phyloP scores from a whole-genome alignment of 148 eudicot species.

The Gaultheria prostrata region DNA sequence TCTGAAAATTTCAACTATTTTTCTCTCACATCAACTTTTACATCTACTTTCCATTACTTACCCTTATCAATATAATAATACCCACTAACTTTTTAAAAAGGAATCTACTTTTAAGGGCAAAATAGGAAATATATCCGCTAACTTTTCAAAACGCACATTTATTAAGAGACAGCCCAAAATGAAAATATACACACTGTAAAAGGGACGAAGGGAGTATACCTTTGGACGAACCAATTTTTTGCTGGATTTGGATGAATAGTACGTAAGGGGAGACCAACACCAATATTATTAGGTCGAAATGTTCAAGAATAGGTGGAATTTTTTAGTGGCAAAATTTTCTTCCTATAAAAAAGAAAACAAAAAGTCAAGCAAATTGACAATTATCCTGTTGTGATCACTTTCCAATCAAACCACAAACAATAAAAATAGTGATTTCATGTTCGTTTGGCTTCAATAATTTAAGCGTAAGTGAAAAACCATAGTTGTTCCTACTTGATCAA shows the following conservation, averaged over 20 bases:
- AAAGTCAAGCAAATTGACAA: background rate
- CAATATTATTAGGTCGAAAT: background rate
- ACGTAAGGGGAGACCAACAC: background rate
- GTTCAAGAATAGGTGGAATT: background rate
- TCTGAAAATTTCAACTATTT: no score
- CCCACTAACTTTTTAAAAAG: no score
- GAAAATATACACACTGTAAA: no score
- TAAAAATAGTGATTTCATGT: background rate
- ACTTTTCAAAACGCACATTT: no score
- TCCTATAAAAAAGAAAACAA: background rate
- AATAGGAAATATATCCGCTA: no score
- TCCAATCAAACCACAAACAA: background rate
- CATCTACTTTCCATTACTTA: no score
- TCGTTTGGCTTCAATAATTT: background rate
- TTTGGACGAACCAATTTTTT: background rate
- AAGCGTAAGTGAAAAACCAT: no score
- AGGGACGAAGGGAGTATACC: background rate
- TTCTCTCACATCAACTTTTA: no score
- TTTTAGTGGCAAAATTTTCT: background rate
- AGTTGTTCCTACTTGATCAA: no score
- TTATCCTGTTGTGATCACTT: background rate
- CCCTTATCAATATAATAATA: no score
- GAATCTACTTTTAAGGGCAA: no score
- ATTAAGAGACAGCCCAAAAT: no score
- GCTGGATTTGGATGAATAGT: background rate